These are phyloP conservation scores for Phallus indusiatus DNA, from an alignment of 768 basidiomycete genomes.

Conservation along the genomic window DNA sequence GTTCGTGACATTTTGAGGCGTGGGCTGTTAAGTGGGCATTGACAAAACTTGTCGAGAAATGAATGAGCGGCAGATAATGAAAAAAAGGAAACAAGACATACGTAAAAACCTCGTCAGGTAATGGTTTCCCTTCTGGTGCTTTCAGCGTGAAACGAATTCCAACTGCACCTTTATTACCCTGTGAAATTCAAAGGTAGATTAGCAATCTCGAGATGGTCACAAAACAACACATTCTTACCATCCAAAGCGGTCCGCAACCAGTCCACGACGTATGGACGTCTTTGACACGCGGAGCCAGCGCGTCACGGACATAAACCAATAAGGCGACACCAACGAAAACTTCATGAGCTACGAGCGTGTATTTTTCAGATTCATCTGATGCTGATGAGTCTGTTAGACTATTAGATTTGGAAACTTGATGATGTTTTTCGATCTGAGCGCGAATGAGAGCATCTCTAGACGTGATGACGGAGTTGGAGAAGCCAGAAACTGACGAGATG, in stretches of 20 bases:
- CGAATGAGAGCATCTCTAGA: constrained; percentile 64
- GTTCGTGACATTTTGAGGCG: constrained; percentile 47
- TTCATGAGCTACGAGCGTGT: constrained; percentile 67
- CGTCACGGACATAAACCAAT: constrained; percentile 76
- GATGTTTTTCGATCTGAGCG: constrained; percentile 58
- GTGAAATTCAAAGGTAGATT: neutral
- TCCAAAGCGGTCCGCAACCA: constrained; percentile 58
- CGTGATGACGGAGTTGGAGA: constrained; percentile 60
- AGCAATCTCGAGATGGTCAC: too few species aligned
- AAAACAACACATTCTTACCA: constrained; percentile 26
- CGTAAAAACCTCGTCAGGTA: constrained; percentile 72
- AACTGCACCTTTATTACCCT: constrained; percentile 90
- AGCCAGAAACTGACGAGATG: constrained; percentile 55
- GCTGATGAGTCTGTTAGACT: neutral
- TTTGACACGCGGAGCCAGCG: constrained; percentile 46
- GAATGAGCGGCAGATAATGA: constrained; percentile 5
- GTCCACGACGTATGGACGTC: constrained; percentile 72
- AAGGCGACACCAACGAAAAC: constrained; percentile 85
- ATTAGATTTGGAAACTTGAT: neutral
- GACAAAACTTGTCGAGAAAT: constrained; percentile 55
- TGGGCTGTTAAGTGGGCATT: constrained; percentile 88
- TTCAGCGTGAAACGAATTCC: constrained; percentile 73
- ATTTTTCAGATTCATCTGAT: constrained; percentile 61
- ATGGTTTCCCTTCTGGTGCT: constrained; percentile 35
- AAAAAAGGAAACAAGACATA: constrained; percentile 31